These are phyloP conservation scores for Omphalotus olearius DNA, from an alignment of 1,284 basidiomycete species.

Conservation along the genomic window DNA sequence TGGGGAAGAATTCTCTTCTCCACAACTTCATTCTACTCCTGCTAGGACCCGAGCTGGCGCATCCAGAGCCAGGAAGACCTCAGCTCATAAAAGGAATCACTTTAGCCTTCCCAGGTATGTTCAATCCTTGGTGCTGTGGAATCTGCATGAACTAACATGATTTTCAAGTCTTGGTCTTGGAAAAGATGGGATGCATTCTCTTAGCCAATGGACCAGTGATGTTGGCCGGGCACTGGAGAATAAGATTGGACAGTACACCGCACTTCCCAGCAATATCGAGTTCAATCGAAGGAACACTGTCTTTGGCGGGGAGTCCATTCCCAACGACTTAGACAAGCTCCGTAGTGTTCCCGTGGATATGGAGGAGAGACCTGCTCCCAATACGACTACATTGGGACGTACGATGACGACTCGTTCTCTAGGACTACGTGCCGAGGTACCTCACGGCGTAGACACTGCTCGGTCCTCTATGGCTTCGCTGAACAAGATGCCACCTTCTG, in stretches of 20 bases:
- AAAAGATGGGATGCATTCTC: constrained; percentile 49
- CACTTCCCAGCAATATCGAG: constrained; percentile 36
- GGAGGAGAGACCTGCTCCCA: constrained; percentile 15
- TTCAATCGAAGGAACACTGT: constrained; percentile 44
- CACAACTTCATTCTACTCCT: constrained; percentile 57
- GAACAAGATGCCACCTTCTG: constrained; percentile 37
- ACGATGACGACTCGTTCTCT: constrained; percentile 41
- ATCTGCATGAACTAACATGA: background rate
- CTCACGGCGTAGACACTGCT: constrained; percentile 41
- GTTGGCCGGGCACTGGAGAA: constrained; percentile 42
- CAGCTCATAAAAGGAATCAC: constrained; percentile 52
- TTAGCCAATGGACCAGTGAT: constrained; percentile 48
- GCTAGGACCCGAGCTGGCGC: constrained; percentile 27
- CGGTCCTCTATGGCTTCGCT: constrained; percentile 48
- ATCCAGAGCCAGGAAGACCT: constrained; percentile 35
- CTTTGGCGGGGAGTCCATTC: constrained; percentile 37
- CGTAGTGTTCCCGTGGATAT: constrained; percentile 38
- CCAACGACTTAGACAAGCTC: constrained; percentile 31
- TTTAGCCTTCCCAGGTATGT: constrained; percentile 61
- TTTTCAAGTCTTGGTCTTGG: constrained; percentile 55
- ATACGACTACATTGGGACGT: constrained; percentile 27
- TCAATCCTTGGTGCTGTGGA: constrained; percentile 1
- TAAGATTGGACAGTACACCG: constrained; percentile 35
- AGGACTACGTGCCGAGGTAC: constrained; percentile 46
- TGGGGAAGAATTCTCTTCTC: constrained; percentile 48